Conservation (phyloP, 805 yeast species). For the Yarrowia sp. region DNA sequence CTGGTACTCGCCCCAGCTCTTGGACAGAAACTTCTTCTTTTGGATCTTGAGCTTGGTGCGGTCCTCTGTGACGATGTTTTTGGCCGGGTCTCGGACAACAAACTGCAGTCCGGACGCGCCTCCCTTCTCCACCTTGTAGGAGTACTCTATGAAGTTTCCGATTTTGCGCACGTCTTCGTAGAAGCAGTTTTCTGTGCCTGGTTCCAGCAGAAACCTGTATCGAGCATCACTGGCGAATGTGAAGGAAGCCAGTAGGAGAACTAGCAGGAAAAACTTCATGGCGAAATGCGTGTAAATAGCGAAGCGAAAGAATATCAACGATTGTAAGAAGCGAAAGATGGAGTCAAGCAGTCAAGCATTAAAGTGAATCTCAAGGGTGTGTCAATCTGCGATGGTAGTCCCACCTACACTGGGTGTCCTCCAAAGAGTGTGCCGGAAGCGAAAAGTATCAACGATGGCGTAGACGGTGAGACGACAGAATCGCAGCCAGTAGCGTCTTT, state of each 20-base stretch:
- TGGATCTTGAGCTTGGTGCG: not conserved
- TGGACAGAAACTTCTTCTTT: not conserved
- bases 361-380: not conserved
- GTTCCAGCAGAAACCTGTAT: conserved; percentile 10
- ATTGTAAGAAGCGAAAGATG: not conserved
- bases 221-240: not conserved
- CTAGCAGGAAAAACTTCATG: not conserved
- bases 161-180: conserved; percentile 6
- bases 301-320: not conserved
- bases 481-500: not conserved
- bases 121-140: conserved; percentile 12
- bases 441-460: not conserved
- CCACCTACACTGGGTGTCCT: not conserved
- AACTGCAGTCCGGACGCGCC: conserved; percentile 13
- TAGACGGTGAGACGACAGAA: not conserved
- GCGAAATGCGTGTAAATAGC: not conserved
- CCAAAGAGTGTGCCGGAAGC: not conserved
- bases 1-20: conserved; percentile 6
- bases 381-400: too few species aligned
- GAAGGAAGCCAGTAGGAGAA: not conserved
- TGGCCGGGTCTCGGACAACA: not conserved
- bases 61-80: not conserved
- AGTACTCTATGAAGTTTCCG: conserved; percentile 21
- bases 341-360: not conserved
- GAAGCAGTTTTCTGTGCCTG: conserved; percentile 12